Conservation (phyloP, 352 stramenopile species). For the Pythium guiyangense region DNA sequence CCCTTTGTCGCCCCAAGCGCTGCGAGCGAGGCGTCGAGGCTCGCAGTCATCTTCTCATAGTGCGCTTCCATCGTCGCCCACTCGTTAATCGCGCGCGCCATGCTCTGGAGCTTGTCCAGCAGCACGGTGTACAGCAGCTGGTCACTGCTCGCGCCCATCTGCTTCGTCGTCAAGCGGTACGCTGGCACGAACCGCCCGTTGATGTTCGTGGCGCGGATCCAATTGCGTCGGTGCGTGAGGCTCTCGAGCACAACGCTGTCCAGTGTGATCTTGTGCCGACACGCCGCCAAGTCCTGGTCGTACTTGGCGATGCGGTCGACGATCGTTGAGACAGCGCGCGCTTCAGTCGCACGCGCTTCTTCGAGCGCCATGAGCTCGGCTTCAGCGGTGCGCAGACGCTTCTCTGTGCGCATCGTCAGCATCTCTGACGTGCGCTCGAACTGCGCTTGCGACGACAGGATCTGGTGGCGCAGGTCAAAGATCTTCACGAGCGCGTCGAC, state of each 20-base stretch:
- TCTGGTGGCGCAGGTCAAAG: slow-evolving; percentile 71
- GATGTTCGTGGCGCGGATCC: slow-evolving; percentile 58
- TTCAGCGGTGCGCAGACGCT: slow-evolving; percentile 46
- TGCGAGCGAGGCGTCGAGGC: slow-evolving; percentile 36
- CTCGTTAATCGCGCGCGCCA: slow-evolving; percentile 58
- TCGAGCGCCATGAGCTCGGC: slow-evolving; percentile 60
- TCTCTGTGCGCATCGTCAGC: slow-evolving; percentile 50
- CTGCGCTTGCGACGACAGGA: slow-evolving; percentile 61
- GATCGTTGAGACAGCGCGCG: slow-evolving; percentile 40
- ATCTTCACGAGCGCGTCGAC: slow-evolving; percentile 66
- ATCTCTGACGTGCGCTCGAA: slow-evolving; percentile 55
- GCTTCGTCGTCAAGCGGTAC: slow-evolving; percentile 58
- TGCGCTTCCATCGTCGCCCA: slow-evolving; percentile 72
- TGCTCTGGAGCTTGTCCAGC: slow-evolving; percentile 58
- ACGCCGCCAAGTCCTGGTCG: slow-evolving; percentile 43
- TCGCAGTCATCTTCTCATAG: slow-evolving; percentile 60
- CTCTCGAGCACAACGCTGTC: slow-evolving; percentile 61
- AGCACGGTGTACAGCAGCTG: slow-evolving; percentile 71
- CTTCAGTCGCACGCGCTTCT: slow-evolving; percentile 35
- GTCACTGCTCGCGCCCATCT: slow-evolving; percentile 67
- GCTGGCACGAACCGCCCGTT: slow-evolving; percentile 61
- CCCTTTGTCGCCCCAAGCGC: slow-evolving; percentile 32
- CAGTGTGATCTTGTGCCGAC: slow-evolving; percentile 46
- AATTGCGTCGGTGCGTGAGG: slow-evolving; percentile 57
- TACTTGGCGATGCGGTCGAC: slow-evolving; percentile 53